These are phyloP conservation scores for Didymella glomerata DNA, from an alignment of 2,329 filamentous ascomycete genomes.

Conservation along the genomic window DNA sequence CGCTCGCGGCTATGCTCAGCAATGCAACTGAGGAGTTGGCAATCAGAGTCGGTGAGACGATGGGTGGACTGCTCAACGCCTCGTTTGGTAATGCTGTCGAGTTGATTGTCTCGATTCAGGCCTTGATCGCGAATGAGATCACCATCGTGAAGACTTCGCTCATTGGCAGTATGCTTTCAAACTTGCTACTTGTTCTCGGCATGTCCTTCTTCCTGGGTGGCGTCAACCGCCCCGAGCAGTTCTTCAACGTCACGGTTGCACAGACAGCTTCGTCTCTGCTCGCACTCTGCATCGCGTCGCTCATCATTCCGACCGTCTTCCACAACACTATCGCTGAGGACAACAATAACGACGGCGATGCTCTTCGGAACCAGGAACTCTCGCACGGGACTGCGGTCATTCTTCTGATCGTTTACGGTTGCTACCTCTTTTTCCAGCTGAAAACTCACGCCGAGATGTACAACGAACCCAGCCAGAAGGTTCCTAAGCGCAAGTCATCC, in stretches of 20 bases:
- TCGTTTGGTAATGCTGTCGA: conserved; percentile 93
- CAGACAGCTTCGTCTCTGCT: conserved; percentile 87
- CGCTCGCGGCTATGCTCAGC: conserved; percentile 83
- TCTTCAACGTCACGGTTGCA: conserved; percentile 91
- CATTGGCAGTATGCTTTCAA: conserved; percentile 90
- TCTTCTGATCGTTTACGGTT: conserved; percentile 81
- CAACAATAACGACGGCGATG: conserved; percentile 30
- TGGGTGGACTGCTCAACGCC: conserved; percentile 89
- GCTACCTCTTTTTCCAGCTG: conserved; percentile 90
- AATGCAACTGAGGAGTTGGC: conserved; percentile 93
- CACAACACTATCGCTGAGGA: conserved; percentile 47
- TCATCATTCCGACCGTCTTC: conserved; percentile 92
- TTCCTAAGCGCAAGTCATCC: conserved; percentile 63
- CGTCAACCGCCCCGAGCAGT: conserved; percentile 78
- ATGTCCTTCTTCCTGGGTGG: conserved; percentile 94
- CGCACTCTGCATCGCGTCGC: conserved; percentile 77
- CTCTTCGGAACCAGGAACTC: conserved; percentile 44
- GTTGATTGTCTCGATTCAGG: conserved; percentile 87
- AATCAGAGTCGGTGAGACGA: conserved; percentile 76
- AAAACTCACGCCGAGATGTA: conserved; percentile 84
- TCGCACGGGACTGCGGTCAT: conserved; percentile 81
- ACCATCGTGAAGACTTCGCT: conserved; percentile 91
- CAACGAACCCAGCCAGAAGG: conserved; percentile 80
- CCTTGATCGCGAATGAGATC: conserved; percentile 75
- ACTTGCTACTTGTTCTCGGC: conserved; percentile 85